phyloP scores from a whole-genome alignment of 164 flowering plant genomes.

The Protea cynaroides region DNA sequence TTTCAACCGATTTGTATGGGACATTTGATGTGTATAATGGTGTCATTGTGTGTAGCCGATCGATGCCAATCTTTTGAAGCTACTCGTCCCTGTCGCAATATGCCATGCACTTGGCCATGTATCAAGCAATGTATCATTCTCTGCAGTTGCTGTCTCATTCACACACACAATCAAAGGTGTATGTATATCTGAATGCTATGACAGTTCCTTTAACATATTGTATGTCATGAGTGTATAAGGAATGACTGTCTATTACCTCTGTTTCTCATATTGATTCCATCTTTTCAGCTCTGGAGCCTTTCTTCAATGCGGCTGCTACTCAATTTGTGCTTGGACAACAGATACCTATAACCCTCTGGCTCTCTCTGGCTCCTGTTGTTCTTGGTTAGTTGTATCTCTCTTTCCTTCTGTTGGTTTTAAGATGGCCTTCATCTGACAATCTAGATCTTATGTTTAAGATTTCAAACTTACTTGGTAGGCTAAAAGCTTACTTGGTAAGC shows the following conservation, averaged over 20 bases:
- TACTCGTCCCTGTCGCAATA: slow-evolving; percentile 81
- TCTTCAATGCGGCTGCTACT: slow-evolving; percentile 98
- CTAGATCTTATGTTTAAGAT: too few species aligned
- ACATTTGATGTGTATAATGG: not conserved
- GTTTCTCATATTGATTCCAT: not conserved
- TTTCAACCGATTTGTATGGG: not conserved
- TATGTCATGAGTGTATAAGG: too few species aligned
- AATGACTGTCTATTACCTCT: not conserved
- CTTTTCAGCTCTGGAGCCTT: slow-evolving; percentile 85
- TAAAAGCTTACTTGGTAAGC: too few species aligned
- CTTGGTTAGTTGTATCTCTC: slow-evolving; percentile 27
- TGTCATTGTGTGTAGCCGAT: slow-evolving; percentile 57
- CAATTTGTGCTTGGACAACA: slow-evolving; percentile 86
- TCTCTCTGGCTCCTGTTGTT: slow-evolving; percentile 87
- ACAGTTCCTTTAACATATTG: too few species aligned
- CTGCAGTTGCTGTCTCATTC: slow-evolving; percentile 95
- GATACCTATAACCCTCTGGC: slow-evolving; percentile 76
- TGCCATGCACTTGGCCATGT: slow-evolving; percentile 99
- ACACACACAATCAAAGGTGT: slow-evolving; percentile 92
- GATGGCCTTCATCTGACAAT: too few species aligned
- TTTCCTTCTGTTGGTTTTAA: too few species aligned
- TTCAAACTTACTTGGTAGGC: too few species aligned
- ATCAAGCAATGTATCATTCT: slow-evolving; percentile 88
- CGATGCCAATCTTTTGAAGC: slow-evolving; percentile 70
- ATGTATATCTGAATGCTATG: too few species aligned